Evolutionary conservation across 2,329 filamentous ascomycete genomes (phyloP), one percentile per base, ranked within the genome.

Genomic region (Beauveria brongniartii): DNA sequence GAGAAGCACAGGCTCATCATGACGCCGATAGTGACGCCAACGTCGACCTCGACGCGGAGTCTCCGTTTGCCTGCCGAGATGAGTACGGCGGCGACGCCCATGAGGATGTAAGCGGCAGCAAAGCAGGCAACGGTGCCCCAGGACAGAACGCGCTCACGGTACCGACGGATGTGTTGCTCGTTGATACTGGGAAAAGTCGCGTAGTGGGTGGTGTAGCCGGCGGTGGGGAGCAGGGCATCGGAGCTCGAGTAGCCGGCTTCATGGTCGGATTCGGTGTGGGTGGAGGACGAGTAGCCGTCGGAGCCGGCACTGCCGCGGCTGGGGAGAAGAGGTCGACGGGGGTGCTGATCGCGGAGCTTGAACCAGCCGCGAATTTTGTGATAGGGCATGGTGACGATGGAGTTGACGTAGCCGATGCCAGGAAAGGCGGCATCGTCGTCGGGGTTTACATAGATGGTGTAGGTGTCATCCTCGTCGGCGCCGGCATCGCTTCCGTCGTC

Each of bases 381-480:
- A 43, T 83, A 73, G 4, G 83, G 82, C 12, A 72, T 69, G 3
- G 73, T 71, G 48, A 85, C 72, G 28, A 85, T 74, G 43, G 73
- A 76, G 62, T 83, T 78, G 28, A 91, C 73, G 43, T 83, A 81
- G 28, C 81, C 79, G 41, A 90, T 74, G 16, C 89, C 87, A 0
- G 87, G 85, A 59, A 90, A 88, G 40, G 75, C 75, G 20, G 74
- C 69, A 10, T 80, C 77, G 1, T 82, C 82, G 65, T 90, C 81
- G 0, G 90, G 89, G 69, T 92, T 82, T 62, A 93, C 78, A 67
- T 90, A 91, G 65, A 94, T 86, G 50, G 84, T 81, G 71, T 91
- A 94, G 34, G 81, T 82, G 41, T 83, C 51, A 41, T 83, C 80
- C 2, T 43, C 52, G 53, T 80, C 75, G 3, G 81, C 84, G 55